Percentiles rank a stretch among this genome's conserved stretches.
phyloP scores from a whole-genome alignment of 768 basidiomycete species.

The Psilocybe azurescens region DNA sequence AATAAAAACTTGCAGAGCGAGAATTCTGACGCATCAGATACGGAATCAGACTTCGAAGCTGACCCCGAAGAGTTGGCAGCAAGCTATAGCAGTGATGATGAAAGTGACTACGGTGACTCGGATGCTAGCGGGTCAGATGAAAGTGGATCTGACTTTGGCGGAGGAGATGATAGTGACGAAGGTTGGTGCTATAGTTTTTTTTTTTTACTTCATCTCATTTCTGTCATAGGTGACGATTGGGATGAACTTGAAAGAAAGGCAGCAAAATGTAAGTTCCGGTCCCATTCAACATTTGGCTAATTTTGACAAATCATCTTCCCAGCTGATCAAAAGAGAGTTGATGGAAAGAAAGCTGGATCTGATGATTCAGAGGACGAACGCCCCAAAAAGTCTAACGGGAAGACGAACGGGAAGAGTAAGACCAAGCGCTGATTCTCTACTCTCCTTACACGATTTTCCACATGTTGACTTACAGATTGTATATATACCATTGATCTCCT shows the following conservation, averaged over 20 bases:
- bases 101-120: conserved; percentile 74
- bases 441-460: neutral
- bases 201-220: conserved; percentile 10
- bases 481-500: conserved; percentile 4
- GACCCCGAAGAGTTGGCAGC: conserved; percentile 63
- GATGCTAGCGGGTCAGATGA: conserved; percentile 68
- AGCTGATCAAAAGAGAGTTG: conserved; percentile 59
- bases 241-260: conserved; percentile 94
- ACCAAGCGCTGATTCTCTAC: conserved; percentile 3
- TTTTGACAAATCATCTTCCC: conserved; percentile 16
- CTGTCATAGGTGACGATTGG: conserved; percentile 83
- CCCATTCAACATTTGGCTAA: conserved; percentile 10
- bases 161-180: conserved; percentile 63
- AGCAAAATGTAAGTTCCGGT: conserved; percentile 68
- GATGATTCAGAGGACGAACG: conserved; percentile 58
- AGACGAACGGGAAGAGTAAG: conserved; percentile 47
- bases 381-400: conserved; percentile 50
- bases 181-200: conserved; percentile 38
- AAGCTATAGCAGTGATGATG: conserved; percentile 57
- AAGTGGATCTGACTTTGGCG: conserved; percentile 69
- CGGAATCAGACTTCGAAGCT: conserved; percentile 58
- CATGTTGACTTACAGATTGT: neutral
- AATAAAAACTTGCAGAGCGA: conserved; percentile 38
- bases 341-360: conserved; percentile 47
- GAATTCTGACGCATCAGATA: conserved; percentile 47